Percentiles rank a stretch among this genome's conserved stretches.
These are phyloP conservation scores for Cladosporium sp. DNA, from an alignment of 2,329 filamentous ascomycete genomes.

Conservation along the genomic window DNA sequence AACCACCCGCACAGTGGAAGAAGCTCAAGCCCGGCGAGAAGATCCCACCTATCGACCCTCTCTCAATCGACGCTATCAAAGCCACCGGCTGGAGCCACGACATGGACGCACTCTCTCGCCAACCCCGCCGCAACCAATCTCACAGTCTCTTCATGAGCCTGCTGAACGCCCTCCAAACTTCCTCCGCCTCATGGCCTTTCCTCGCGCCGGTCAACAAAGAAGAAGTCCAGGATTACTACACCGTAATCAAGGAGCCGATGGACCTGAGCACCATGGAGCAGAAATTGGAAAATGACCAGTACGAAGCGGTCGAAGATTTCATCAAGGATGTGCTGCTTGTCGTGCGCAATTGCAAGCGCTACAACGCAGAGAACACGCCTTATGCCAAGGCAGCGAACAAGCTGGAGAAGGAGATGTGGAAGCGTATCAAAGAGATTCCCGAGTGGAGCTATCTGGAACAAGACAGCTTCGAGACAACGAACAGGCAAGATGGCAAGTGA, in stretches of 20 bases:
- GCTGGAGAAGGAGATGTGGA: conserved; percentile 93
- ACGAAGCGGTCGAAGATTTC: conserved; percentile 89
- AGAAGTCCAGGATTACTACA: conserved; percentile 98
- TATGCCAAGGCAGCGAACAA: conserved; percentile 96
- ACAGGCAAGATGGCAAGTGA: conserved; percentile 26
- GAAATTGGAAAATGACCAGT: conserved; percentile 91
- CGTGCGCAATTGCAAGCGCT: conserved; percentile 91
- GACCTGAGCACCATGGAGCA: conserved; percentile 93
- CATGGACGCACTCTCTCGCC: conserved; percentile 95
- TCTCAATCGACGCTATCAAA: conserved; percentile 82
- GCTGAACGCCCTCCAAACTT: conserved; percentile 93
- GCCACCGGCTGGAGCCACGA: conserved; percentile 93
- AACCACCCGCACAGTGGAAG: conserved; percentile 83
- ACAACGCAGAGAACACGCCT: conserved; percentile 92
- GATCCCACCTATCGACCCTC: conserved; percentile 74
- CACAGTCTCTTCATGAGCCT: conserved; percentile 92
- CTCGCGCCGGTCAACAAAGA: conserved; percentile 90
- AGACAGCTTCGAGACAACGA: conserved; percentile 39
- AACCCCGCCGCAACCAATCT: conserved; percentile 92
- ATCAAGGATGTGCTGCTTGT: conserved; percentile 84
- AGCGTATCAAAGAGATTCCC: conserved; percentile 84
- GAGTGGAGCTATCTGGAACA: conserved; percentile 67
- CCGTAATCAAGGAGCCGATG: conserved; percentile 98
- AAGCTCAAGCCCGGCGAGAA: conserved; percentile 53
- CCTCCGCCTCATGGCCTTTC: conserved; percentile 92